Conservation (phyloP, 2,329 filamentous ascomycete species). For the Pyricularia sp. region DNA sequence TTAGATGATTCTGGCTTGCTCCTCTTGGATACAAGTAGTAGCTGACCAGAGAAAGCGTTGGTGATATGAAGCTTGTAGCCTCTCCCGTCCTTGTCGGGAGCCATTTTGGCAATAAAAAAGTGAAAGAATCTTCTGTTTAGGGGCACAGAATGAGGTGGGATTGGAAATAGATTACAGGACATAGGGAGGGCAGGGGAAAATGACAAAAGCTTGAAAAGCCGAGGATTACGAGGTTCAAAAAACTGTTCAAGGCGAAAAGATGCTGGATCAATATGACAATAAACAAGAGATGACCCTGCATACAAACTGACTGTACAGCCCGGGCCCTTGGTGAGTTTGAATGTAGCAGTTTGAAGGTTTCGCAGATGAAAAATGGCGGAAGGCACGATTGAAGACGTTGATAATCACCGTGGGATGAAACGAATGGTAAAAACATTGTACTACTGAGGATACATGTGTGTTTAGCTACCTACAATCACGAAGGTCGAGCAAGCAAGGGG, state of each 20-base stretch:
- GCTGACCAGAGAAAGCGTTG: slow-evolving; percentile 1
- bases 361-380: neutral
- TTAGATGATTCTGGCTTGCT: neutral
- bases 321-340: neutral
- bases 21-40: slow-evolving; percentile 1
- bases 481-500: neutral
- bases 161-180: neutral
- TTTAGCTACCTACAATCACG: neutral
- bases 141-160: neutral
- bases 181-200: neutral
- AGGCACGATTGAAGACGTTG: neutral
- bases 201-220: neutral
- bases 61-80: slow-evolving; percentile 3
- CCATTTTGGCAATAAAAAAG: neutral
- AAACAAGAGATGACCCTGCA: neutral
- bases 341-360: neutral
- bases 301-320: neutral
- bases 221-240: neutral
- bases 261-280: neutral
- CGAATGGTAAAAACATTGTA: neutral
- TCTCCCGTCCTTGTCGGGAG: neutral
- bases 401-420: neutral
- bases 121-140: too few relatives aligned
- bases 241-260: neutral
- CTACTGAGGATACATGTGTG: neutral